phyloP scores from a whole-genome alignment of 495 filamentous ascomycete species.

The Thermothielavioides terrestris region DNA sequence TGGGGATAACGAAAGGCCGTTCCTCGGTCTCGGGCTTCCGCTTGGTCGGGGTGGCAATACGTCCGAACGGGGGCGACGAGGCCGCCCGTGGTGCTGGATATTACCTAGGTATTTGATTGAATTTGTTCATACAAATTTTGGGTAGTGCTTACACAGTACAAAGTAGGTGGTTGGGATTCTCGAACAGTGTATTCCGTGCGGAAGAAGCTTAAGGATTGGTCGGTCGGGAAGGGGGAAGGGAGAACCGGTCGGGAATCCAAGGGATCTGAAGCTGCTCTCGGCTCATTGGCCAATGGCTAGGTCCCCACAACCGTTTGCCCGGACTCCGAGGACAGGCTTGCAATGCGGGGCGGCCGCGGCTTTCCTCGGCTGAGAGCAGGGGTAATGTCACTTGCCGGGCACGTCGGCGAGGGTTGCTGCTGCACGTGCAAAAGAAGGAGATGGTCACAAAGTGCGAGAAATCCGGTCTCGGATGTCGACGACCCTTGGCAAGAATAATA shows the following conservation, averaged over 20 bases:
- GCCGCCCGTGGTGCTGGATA: too few relatives aligned
- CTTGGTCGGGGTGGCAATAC: too few relatives aligned
- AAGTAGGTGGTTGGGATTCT: background rate
- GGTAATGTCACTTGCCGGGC: slow-evolving; percentile 9
- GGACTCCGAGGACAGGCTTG: slow-evolving; percentile 3
- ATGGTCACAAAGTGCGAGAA: background rate
- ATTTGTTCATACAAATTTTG: too few relatives aligned
- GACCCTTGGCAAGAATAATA: background rate
- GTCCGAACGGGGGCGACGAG: too few relatives aligned
- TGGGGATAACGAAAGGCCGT: too few relatives aligned
- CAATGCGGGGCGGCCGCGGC: slow-evolving; percentile 20
- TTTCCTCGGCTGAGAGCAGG: slow-evolving; percentile 30
- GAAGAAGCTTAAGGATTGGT: too few relatives aligned
- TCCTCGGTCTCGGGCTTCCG: too few relatives aligned
- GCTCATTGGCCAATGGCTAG: slow-evolving; percentile 25
- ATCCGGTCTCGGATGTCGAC: background rate
- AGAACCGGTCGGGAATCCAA: slow-evolving; percentile 1
- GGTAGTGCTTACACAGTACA: too few relatives aligned
- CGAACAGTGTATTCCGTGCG: too few relatives aligned
- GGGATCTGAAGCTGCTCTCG: background rate
- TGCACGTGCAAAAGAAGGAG: background rate
- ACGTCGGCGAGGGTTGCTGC: background rate
- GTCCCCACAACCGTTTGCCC: slow-evolving; percentile 18
- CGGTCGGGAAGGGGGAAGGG: background rate
- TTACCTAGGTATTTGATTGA: too few relatives aligned